Conservation (phyloP, 2,329 filamentous ascomycete genomes). For the Aureobasidium sp. region DNA sequence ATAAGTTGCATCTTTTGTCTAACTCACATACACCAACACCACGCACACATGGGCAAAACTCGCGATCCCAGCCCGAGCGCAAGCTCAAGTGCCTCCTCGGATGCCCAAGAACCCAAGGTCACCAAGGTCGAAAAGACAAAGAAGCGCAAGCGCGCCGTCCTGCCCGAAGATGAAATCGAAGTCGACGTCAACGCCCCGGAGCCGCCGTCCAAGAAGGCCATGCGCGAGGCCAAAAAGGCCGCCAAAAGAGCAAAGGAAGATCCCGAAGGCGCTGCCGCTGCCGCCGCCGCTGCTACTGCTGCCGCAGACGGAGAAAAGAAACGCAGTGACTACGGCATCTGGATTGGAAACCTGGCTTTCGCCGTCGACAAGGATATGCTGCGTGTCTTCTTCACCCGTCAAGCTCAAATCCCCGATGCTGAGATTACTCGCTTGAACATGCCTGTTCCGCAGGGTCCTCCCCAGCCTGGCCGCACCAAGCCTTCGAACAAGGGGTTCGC, state of each 20-base stretch:
- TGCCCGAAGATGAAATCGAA: slow-evolving; percentile 64
- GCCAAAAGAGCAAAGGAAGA: slow-evolving; percentile 17
- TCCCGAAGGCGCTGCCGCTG: slow-evolving; percentile 12
- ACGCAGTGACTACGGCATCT: slow-evolving; percentile 78
- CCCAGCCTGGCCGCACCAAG: slow-evolving; percentile 30
- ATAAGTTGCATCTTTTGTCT: background rate
- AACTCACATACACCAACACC: background rate
- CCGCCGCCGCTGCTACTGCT: slow-evolving; percentile 8
- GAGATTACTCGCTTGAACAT: slow-evolving; percentile 81
- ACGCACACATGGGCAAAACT: background rate
- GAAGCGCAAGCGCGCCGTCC: slow-evolving; percentile 62
- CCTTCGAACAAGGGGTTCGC: slow-evolving; percentile 86
- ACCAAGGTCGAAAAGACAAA: slow-evolving; percentile 23
- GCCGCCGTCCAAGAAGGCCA: slow-evolving; percentile 88
- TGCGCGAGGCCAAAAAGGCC: slow-evolving; percentile 77
- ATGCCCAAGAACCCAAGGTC: slow-evolving; percentile 2
- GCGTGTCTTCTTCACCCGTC: slow-evolving; percentile 69
- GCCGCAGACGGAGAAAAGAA: slow-evolving; percentile 28
- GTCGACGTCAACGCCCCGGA: slow-evolving; percentile 87
- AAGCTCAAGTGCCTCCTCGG: background rate
- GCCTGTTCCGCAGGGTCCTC: slow-evolving; percentile 49
- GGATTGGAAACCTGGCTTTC: slow-evolving; percentile 96
- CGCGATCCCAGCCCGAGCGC: slow-evolving; percentile 12
- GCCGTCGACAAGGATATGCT: slow-evolving; percentile 66
- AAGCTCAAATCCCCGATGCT: slow-evolving; percentile 51